Base-by-base conservation (phyloP, 768 basidiomycete species). In the Boletus tylopilopsis region DNA sequence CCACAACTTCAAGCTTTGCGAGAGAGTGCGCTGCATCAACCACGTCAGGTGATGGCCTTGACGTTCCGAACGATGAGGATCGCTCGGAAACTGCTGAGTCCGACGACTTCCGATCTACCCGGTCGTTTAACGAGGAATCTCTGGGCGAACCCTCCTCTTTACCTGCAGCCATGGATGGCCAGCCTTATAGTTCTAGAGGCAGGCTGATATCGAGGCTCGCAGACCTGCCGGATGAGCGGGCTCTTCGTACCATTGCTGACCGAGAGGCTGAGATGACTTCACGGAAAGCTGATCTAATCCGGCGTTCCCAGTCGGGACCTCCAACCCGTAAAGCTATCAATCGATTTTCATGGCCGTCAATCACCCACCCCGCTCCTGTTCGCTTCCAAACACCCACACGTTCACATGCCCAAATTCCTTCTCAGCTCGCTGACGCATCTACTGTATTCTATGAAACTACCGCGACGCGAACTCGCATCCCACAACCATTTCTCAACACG, bases 371-470 rank as follows among this genome's bases (percentile, higher is more conserved):
- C n/a, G 60, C 78, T 7, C 74, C 78, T 19, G 66, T 75, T 55
- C 73, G 79, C 18, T 74, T 79, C 30, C 80, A 80, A 42, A 73
- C 81, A 24, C 53, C 64, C 30, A 47, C 41, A 4, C 64, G 47
- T 56, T 50, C 74, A 73, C 53, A 69, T 46, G 56, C 58, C 42
- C 68, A 61, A 68, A 57, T 45, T 42, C 65, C 61, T 66, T 47
- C 65, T 63, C 62, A 48, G 35, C 19, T 42, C 25, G 58, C 71
- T 50, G 77, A 77, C 62, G 60, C 76, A 58, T 71, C 76, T 55
- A 82, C 79, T 78, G 80, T 85, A 77, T 85, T 73, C 71, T 85
- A 84, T 64, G 79, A 85, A 71, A 84, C 82, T 24, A 73, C 66
- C 25, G 64, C 66, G 56, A 60, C 76, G 47, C 70, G 59, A 49